Evolutionary conservation across 306 rosid genomes (phyloP).

Genomic region (Luffa aegyptiaca): DNA sequence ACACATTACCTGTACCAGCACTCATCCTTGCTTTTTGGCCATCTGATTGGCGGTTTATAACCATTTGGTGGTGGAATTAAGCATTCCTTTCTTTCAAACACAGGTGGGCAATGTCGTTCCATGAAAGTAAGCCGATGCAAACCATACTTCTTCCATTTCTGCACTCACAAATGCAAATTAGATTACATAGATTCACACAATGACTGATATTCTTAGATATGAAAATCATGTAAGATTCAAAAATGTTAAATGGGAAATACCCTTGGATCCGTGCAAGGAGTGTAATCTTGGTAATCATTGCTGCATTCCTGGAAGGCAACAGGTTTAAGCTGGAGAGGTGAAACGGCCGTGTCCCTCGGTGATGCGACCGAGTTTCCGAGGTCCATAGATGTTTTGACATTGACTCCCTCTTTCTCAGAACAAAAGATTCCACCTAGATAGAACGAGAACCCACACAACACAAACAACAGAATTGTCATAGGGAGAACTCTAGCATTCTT

Average conservation of each 20-base stretch:
- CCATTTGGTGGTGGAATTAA: conserved; percentile 91
- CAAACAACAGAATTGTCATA: conserved; percentile 33
- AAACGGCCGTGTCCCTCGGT: conserved; percentile 28
- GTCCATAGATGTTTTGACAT: conserved; percentile 16
- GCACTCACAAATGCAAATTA: conserved; percentile 24
- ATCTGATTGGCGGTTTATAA: conserved; percentile 80
- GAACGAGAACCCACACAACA: conserved; percentile 70
- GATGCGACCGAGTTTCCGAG: conserved; percentile 27
- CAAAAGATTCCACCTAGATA: conserved; percentile 79
- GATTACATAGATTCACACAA: conserved; percentile 2
- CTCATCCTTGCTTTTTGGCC: conserved; percentile 92
- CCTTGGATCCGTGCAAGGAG: conserved; percentile 99
- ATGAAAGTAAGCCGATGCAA: conserved; percentile 64
- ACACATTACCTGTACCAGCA: conserved; percentile 92
- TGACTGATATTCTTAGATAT: background rate
- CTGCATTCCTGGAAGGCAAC: conserved; percentile 53
- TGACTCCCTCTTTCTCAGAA: conserved; percentile 30
- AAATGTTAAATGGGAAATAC: conserved; percentile 21
- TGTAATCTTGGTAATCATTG: conserved; percentile 68
- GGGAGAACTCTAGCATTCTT: conserved; percentile 41
- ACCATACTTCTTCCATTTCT: conserved; percentile 94
- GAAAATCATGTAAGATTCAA: conserved; percentile 14
- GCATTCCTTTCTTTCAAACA: conserved; percentile 78
- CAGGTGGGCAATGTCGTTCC: conserved; percentile 96
- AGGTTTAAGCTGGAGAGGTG: conserved; percentile 44